These are phyloP conservation scores for Cercophora newfieldiana DNA, from an alignment of 495 filamentous ascomycete genomes.

Conservation along the genomic window DNA sequence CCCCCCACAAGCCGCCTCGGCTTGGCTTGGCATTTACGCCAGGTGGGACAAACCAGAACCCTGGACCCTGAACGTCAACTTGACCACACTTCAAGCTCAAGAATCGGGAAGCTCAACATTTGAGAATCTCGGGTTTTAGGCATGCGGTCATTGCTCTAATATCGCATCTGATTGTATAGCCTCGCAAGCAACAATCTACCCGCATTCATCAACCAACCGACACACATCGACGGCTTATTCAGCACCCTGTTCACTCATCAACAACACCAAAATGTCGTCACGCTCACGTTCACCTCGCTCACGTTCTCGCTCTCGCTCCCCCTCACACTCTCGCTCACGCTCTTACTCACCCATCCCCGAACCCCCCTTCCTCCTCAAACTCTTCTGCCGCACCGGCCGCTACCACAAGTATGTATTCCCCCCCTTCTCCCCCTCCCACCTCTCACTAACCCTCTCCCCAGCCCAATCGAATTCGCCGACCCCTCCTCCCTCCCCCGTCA, in stretches of 20 bases:
- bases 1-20: neutral
- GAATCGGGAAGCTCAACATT: neutral
- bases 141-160: too few relatives aligned
- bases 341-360: neutral
- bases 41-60: neutral
- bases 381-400: conserved; percentile 75
- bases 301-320: too few relatives aligned
- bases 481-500: conserved; percentile 61
- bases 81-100: neutral
- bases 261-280: too few relatives aligned
- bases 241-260: too few relatives aligned
- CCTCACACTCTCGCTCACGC: too few relatives aligned
- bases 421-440: conserved; percentile 18
- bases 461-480: conserved; percentile 66
- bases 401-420: conserved; percentile 63
- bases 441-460: conserved; percentile 27
- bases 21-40: neutral
- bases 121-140: too few relatives aligned
- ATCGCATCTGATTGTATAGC: neutral
- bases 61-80: neutral
- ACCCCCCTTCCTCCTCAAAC: conserved; percentile 84
- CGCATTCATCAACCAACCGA: neutral
- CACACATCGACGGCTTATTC: neutral
- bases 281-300: too few relatives aligned
- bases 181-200: neutral